Evolutionary conservation across 805 yeast species (phyloP).

Genomic region (Lipomyces oligophaga): DNA sequence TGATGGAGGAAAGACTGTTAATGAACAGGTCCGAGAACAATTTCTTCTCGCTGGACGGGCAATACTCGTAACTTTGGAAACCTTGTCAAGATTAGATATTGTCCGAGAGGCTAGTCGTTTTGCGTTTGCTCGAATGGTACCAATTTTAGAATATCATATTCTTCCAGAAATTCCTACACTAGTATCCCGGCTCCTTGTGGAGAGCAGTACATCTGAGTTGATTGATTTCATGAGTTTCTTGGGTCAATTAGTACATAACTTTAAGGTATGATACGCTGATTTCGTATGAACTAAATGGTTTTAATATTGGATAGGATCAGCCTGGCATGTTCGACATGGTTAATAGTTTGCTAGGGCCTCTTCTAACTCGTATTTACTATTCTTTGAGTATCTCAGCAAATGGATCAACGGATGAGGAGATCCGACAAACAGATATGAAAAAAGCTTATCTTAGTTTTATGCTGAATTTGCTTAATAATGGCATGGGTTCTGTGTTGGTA

Average conservation of each 20-base stretch:
- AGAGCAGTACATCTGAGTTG: slow-evolving; percentile 54
- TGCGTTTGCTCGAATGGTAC: slow-evolving; percentile 81
- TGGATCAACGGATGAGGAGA: slow-evolving; percentile 56
- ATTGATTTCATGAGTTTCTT: slow-evolving; percentile 79
- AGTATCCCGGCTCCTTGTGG: slow-evolving; percentile 60
- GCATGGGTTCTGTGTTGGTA: slow-evolving; percentile 71
- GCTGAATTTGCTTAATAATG: slow-evolving; percentile 68
- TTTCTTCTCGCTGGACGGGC: slow-evolving; percentile 74
- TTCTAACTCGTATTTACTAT: slow-evolving; percentile 42
- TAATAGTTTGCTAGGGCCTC: slow-evolving; percentile 69
- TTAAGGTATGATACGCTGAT: slow-evolving; percentile 40
- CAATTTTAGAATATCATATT: slow-evolving; percentile 56
- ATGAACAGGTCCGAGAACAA: slow-evolving; percentile 43
- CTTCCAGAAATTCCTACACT: slow-evolving; percentile 61
- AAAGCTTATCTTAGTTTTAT: slow-evolving; percentile 67
- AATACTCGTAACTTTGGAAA: slow-evolving; percentile 76
- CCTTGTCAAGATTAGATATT: slow-evolving; percentile 57
- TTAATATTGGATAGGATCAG: slow-evolving; percentile 37
- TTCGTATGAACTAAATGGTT: background rate
- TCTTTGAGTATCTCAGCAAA: slow-evolving; percentile 24
- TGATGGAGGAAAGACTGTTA: slow-evolving; percentile 34
- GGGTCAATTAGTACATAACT: slow-evolving; percentile 81
- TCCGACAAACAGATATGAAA: slow-evolving; percentile 64
- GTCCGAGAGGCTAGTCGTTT: slow-evolving; percentile 79
- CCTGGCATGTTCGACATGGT: slow-evolving; percentile 68